Conservation (phyloP, 1,139 yeast genomes). For the Blastobotrys niveus region DNA sequence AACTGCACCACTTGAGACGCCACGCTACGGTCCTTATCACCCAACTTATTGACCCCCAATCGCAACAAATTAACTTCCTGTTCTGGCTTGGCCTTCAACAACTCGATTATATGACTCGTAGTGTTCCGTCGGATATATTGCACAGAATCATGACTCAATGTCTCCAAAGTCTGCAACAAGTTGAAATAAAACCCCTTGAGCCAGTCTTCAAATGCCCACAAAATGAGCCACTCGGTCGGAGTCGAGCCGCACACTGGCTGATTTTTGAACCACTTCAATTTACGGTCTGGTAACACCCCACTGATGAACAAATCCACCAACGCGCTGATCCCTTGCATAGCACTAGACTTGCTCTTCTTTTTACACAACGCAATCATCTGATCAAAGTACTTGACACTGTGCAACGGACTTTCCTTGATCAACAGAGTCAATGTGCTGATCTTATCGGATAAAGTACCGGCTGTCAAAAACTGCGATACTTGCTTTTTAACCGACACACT, state of each 20-base stretch:
- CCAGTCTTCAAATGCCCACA: constrained; percentile 85
- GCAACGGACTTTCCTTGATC: constrained; percentile 92
- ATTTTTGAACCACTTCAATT: constrained; percentile 71
- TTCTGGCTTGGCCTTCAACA: constrained; percentile 83
- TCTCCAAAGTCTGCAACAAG: constrained; percentile 63
- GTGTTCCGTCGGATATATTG: constrained; percentile 79
- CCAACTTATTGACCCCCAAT: constrained; percentile 87
- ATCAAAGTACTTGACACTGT: constrained; percentile 78
- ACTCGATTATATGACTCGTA: constrained; percentile 69
- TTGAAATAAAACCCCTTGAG: constrained; percentile 70
- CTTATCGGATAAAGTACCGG: constrained; percentile 94
- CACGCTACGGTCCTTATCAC: constrained; percentile 87
- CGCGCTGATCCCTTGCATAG: constrained; percentile 85
- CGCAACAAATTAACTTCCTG: constrained; percentile 89
- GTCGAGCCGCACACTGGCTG: constrained; percentile 51
- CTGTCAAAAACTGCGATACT: constrained; percentile 78
- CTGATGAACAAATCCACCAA: constrained; percentile 78
- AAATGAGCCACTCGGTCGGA: constrained; percentile 48
- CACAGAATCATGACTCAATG: constrained; percentile 84
- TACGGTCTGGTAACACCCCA: constrained; percentile 75
- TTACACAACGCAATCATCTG: constrained; percentile 71
- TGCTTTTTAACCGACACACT: constrained; percentile 83
- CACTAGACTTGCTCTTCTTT: constrained; percentile 90
- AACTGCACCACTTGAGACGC: constrained; percentile 84
- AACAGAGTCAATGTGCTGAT: constrained; percentile 88